These are phyloP conservation scores for Phialophora macrospora DNA, from an alignment of 2,329 filamentous ascomycete species.

Conservation along the genomic window DNA sequence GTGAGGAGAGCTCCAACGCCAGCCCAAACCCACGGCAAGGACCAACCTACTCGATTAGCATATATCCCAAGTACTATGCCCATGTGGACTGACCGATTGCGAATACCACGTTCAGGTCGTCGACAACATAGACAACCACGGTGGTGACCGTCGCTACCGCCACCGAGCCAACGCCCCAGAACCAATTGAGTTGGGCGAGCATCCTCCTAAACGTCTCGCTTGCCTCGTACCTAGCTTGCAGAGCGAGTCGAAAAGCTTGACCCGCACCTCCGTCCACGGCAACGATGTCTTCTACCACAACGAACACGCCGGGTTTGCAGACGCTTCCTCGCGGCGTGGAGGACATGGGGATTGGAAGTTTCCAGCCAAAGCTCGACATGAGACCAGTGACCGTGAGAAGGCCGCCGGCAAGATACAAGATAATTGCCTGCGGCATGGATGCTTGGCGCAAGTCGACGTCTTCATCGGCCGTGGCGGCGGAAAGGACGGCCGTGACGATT, in stretches of 20 bases:
- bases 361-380: not conserved
- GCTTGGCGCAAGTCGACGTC: conserved; percentile 4
- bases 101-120: conserved; percentile 8
- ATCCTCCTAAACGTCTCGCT: conserved; percentile 8
- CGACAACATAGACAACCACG: conserved; percentile 7
- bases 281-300: conserved; percentile 5
- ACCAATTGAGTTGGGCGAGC: conserved; percentile 5
- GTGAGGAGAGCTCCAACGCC: not conserved
- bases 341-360: conserved; percentile 7
- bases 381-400: conserved; percentile 1
- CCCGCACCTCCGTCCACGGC: conserved; percentile 10
- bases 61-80: not conserved
- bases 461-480: conserved; percentile 6
- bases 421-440: conserved; percentile 4
- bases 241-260: not conserved
- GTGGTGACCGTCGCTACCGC: conserved; percentile 3
- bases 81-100: conserved; percentile 3
- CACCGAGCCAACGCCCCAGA: conserved; percentile 6
- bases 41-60: conserved; percentile 12
- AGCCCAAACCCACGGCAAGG: conserved; percentile 5
- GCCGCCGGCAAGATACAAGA: conserved; percentile 4
- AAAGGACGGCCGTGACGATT: conserved; percentile 3
- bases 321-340: conserved; percentile 4
- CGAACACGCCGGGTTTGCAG: not conserved
- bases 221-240: conserved; percentile 3